Base-by-base conservation (phyloP, 495 filamentous ascomycete genomes). In the Tuber calosporum region DNA sequence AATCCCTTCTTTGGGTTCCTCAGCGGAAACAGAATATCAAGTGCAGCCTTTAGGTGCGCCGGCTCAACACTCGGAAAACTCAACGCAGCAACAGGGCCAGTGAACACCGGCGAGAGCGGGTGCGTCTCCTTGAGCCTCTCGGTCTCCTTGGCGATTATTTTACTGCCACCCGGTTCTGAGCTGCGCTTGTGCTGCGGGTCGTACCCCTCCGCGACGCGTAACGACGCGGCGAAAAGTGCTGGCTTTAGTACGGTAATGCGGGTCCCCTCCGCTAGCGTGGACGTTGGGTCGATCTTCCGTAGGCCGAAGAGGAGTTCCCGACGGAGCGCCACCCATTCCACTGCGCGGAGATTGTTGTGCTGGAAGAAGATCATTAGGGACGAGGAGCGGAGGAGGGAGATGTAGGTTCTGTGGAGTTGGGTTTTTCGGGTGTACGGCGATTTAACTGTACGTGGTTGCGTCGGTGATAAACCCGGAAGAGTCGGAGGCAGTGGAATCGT, bases 381-480 rank as follows among this genome's bases (percentile, higher is more conserved):
- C 26, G 92, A 89, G 48, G 93, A 93, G 66, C 92, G 93, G 74
- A 99, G 88, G 74, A 97, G 86, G 11, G 96, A 96, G 73, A 94
- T 94, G 85, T 99, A 99, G 83, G 91, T 88, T 68, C 95, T 90
- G 77, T 96, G 90, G 66, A 99, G 90, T 83, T 98, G 94, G n/a
- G 94, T 90, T 85, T 97, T 96, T 75, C 95, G 92, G 81, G 89
- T 88, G 77, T 96, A 90, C 53, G 94, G 88, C 41, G 89, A 90
- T 78, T 93, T 90, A 83, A 95, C 89, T 42, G 93, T 97, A 15
- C 93, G 94, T 1, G 93, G 94, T 83, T 96, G 93, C 1, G 89
- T 91, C 71, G 74, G 68, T 42, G 53, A 72, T 40, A 34, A 72
- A 58, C 39, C 37, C 30, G 22, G 45, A 13, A 8, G 69, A 41